Evolutionary conservation across 108 stramenopile species (phyloP), one percentile per base, ranked within the genome.

Genomic region (Discostella stelligeroides): DNA sequence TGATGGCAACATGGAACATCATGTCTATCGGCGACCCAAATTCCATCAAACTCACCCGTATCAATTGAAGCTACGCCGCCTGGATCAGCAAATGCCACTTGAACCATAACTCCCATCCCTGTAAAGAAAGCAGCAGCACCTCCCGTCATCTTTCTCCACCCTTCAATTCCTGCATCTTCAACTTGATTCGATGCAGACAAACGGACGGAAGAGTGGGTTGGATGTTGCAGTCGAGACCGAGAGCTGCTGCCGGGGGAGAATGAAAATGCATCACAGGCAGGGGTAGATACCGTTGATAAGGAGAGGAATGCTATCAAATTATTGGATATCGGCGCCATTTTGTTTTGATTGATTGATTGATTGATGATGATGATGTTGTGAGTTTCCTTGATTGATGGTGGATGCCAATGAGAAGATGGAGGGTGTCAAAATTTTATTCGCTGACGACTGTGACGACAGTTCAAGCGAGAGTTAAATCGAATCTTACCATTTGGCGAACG

Each of bases 51-150:
- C 53, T 56, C 54, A 56, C 54, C 2, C 7, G 43, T 37, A 21
- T 69, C 51, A 1, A 63, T 23, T 10, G 58, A 1, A 63, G 66
- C 72, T n/a, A 66, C 49, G 20, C 47, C 41, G 42, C 27, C 50
- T 18, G 69, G 69, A 66, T 72, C 75, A 23, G 80, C 80, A 48
- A 81, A 54, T 10, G 80, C 75, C n/a, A 81, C 65, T 55, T 81
- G 80, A 11, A 61, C 70, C 60, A 75, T 63, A 41, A 76, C 29
- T 11, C 70, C 65, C 37, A 81, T 23, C 20, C 80, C 80, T 1
- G 70, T 47, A 14, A 81, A n/a, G 23, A 81, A 76, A 23, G 75
- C 63, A 9, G 60, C 75, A 5, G 70, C 75, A 58, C 64, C 59
- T 15, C 75, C 80, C 28, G 75, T 27, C 13, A 61, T 29, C 54